phyloP scores from a whole-genome alignment of 129 eudicot species.

The Flaveria ramosissima region DNA sequence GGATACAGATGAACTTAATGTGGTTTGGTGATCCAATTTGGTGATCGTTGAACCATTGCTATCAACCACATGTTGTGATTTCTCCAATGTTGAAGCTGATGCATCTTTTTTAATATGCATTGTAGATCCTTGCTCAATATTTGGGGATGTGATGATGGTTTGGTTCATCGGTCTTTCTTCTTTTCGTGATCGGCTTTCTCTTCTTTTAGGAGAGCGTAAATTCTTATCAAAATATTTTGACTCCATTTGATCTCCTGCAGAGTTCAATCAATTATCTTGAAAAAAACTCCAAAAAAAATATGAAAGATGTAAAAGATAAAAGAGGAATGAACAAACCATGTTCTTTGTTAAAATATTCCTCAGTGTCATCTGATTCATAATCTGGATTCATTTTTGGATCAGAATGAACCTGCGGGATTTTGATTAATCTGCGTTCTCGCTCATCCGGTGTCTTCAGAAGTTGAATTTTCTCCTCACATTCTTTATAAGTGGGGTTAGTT shows the following conservation, averaged over 20 bases:
- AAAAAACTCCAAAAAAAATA: neutral
- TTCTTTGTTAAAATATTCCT: slow-evolving; percentile 44
- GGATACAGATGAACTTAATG: slow-evolving; percentile 38
- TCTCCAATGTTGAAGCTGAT: slow-evolving; percentile 17
- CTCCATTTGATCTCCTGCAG: slow-evolving; percentile 53
- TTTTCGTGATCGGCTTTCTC: slow-evolving; percentile 30
- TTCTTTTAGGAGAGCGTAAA: slow-evolving; percentile 40
- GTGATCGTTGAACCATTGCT: slow-evolving; percentile 30
- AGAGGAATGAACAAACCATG: slow-evolving; percentile 50
- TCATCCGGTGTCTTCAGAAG: slow-evolving; percentile 85
- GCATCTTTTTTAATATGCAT: slow-evolving; percentile 15
- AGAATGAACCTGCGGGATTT: slow-evolving; percentile 73
- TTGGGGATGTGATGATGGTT: slow-evolving; percentile 28
- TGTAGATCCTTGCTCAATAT: slow-evolving; percentile 41
- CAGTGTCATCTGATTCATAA: slow-evolving; percentile 74
- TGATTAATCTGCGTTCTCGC: slow-evolving; percentile 62
- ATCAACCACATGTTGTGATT: slow-evolving; percentile 35
- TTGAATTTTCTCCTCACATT: slow-evolving; percentile 69
- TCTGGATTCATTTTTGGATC: slow-evolving; percentile 93
- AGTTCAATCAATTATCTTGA: slow-evolving; percentile 12
- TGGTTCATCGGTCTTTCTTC: slow-evolving; percentile 30
- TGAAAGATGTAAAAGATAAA: neutral
- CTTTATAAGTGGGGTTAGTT: slow-evolving; percentile 75
- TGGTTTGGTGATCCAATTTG: slow-evolving; percentile 43
- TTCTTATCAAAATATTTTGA: slow-evolving; percentile 42